Base-by-base conservation (phyloP, 257 asterid genomes). In the Jacaranda copaia region DNA sequence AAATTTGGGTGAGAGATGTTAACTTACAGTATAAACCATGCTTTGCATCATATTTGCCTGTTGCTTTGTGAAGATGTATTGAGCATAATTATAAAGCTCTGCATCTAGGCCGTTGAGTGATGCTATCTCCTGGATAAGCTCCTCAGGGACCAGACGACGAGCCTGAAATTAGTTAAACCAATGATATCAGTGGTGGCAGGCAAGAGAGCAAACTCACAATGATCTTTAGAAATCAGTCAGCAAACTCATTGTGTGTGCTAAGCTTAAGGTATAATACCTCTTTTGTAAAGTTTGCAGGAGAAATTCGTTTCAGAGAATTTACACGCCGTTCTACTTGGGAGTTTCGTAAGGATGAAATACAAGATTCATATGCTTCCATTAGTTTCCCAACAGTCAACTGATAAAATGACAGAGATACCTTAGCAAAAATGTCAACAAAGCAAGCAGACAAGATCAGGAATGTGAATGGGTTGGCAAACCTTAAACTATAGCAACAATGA, bases 211-310 rank as follows among this genome's bases (percentile, higher is more conserved):
- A 69, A 39, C 70, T 36, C 59, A 70, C n/a, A 13, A 32, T 14
- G 40, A 70, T 43, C 40, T 20, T 51, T 32, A 18, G 15, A 18
- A 62, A 45, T 38, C 67, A 63, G 40, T 39, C 8, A 32, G 57
- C n/a, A 73, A 55, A 76, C 64, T n/a, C 55, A 46, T 12, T 9
- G 12, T 16, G 32, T 8, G 72, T 58, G 40, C 52, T 51, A 32
- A 11, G 15, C 70, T 43, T 59, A 70, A 77, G 62, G 59, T 58
- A 13, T 16, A 42, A 19, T 87, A 92, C 99, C 97, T 92, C 94
- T 82, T 89, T 92, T 9, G 99, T 89, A 66, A 95, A 93, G 86
- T 95, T 95, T 68, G 87, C 97, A 66, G 98, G 98, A 76, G 84
- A 63, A 82, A 95, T 85, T 57, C 76, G 86, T 82, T 87, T 88